A percentile compares a stretch with the other conserved stretches of the same genome.
These are phyloP conservation scores for Penicillium antarcticum DNA, from an alignment of 495 filamentous ascomycete species.

Conservation along the genomic window DNA sequence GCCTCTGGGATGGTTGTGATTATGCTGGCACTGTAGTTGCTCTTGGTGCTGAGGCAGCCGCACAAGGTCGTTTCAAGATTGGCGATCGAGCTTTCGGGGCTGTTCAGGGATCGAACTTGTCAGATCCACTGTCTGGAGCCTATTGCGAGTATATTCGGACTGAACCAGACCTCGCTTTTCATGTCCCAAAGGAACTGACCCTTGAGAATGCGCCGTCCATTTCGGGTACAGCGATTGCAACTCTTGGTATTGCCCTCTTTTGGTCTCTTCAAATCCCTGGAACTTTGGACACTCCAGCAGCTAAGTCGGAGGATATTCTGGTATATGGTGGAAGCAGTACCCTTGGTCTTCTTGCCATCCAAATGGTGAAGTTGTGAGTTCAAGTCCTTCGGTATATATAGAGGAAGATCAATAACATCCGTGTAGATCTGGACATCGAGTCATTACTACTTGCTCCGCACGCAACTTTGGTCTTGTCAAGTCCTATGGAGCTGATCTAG, in stretches of 20 bases:
- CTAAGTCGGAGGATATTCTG: conserved; percentile 27
- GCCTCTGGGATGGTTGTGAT: conserved; percentile 40
- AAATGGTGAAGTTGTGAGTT: conserved; percentile 36
- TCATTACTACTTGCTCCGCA: conserved; percentile 54
- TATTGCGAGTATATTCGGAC: conserved; percentile 33
- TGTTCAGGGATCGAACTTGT: conserved; percentile 32
- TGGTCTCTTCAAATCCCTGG: conserved; percentile 28
- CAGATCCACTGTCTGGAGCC: conserved; percentile 28
- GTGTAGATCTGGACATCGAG: conserved; percentile 36
- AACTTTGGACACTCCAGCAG: conserved; percentile 20
- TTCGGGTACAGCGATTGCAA: conserved; percentile 24
- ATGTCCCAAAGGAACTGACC: conserved; percentile 11
- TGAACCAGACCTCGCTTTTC: conserved; percentile 20
- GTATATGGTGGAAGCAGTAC: conserved; percentile 47
- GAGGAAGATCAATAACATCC: not conserved
- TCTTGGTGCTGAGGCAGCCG: conserved; percentile 16
- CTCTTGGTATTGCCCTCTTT: conserved; percentile 24
- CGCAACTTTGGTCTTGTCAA: conserved; percentile 53
- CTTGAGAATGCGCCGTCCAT: conserved; percentile 9
- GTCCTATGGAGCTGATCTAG: conserved; percentile 45
- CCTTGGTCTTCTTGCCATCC: conserved; percentile 42
- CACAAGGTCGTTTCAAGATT: conserved; percentile 14
- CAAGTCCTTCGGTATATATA: not conserved
- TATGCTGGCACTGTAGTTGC: conserved; percentile 40
- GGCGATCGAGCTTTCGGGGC: conserved; percentile 31